Base-by-base conservation (phyloP, 108 stramenopile species). In the Cyclotella sp. region DNA sequence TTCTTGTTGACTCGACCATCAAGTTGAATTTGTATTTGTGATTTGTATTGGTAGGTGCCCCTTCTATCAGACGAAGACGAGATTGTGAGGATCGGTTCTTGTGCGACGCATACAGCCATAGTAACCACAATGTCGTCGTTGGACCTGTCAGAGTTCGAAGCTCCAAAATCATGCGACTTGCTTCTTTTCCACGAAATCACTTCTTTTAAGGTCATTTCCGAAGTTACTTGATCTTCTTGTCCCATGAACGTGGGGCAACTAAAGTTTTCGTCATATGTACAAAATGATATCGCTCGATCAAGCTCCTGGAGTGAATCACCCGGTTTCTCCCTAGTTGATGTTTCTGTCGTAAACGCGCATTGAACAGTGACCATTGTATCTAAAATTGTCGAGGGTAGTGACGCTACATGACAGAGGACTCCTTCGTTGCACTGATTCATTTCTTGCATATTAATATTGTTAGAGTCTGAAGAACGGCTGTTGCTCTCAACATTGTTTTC, bases 181-280 rank as follows among this genome's bases (percentile, higher is more conserved):
- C 34, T 3, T 54, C 27, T 9, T 19, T 54, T 26, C 76, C 72
- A 55, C 30, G 66, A 29, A 51, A 68, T 74, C 29, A 27, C 71
- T 10, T 83, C 77, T 62, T 63, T 66, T 21, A 83, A 46, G 7
- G 72, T 44, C 77, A 83, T 73, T 61, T 74, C 53, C 41, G 72
- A 72, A 15, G 82, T 78, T 0, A 83, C 22, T 55, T 83, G 82
- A 71, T 83, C 77, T 63, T 83, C 82, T 52, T 83, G 82, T 29
- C 82, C 82, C 72, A 78, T 74, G 40, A 83, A 83, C 13, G 67
- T 72, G 14, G 81, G 77, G 28, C 30, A 47, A 3, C 49, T 16
- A 24, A 42, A 22, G 9, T 6, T 63, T 22, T 43, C 40, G 3
- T 34, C 62, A 24, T 44, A 51, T 12, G 0, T 51, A 14, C 24